Evolutionary conservation across 805 yeast genomes (phyloP).

Genomic region (Pichia sporocuriosa): DNA sequence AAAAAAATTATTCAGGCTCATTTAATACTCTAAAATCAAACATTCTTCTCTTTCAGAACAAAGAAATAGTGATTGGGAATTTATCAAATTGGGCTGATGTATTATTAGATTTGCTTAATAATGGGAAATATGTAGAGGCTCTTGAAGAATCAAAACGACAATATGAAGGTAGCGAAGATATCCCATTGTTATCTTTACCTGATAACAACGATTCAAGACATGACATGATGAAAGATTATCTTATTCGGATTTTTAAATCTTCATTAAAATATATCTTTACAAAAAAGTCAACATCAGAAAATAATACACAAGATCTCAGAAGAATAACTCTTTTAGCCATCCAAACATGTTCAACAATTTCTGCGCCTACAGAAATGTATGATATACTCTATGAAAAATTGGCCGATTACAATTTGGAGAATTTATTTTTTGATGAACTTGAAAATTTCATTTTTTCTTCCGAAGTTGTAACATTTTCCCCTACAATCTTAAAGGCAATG

Average conservation of each 20-base stretch:
- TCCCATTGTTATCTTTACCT: slow-evolving; percentile 55
- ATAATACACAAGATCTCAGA: slow-evolving; percentile 3
- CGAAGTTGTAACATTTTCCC: slow-evolving; percentile 46
- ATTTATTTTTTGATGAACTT: slow-evolving; percentile 44
- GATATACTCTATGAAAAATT: slow-evolving; percentile 42
- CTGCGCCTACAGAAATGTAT: slow-evolving; percentile 29
- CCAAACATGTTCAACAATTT: slow-evolving; percentile 34
- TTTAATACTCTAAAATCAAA: slow-evolving; percentile 37
- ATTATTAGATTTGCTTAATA: slow-evolving; percentile 40
- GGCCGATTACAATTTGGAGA: slow-evolving; percentile 27
- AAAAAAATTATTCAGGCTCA: slow-evolving; percentile 24
- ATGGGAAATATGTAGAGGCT: slow-evolving; percentile 48
- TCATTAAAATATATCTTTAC: slow-evolving; percentile 40
- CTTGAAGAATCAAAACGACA: slow-evolving; percentile 48
- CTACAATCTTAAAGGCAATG: slow-evolving; percentile 54
- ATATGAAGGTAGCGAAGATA: slow-evolving; percentile 43
- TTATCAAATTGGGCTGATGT: slow-evolving; percentile 66
- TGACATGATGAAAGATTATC: slow-evolving; percentile 40
- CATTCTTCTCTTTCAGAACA: slow-evolving; percentile 46
- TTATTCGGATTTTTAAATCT: slow-evolving; percentile 52
- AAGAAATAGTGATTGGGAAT: slow-evolving; percentile 50
- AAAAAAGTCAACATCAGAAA: slow-evolving; percentile 13
- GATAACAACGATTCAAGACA: slow-evolving; percentile 37
- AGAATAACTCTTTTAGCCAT: slow-evolving; percentile 30
- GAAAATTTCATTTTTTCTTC: slow-evolving; percentile 46